Conservation (phyloP, 1,284 basidiomycete genomes). For the Chalciporus sp. region DNA sequence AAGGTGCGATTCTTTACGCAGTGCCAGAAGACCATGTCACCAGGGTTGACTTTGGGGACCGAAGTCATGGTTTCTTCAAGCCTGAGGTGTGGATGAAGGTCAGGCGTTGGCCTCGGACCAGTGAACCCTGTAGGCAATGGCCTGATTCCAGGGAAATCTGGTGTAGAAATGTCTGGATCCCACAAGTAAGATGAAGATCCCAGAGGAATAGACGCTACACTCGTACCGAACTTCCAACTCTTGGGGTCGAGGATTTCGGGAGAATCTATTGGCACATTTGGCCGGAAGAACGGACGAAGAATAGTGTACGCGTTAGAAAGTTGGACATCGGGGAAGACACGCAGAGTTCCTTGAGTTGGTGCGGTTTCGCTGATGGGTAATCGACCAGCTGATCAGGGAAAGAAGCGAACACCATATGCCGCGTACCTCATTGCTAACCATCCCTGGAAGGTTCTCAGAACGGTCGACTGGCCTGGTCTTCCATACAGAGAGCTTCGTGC, state of each 20-base stretch:
- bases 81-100: conserved; percentile 66
- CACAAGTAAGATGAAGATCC: no score
- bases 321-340: conserved; percentile 75
- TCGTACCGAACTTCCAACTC: conserved; percentile 79
- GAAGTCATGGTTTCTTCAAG: conserved; percentile 76
- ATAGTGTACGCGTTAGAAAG: conserved; percentile 82
- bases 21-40: conserved; percentile 89
- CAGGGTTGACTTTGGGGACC: conserved; percentile 72
- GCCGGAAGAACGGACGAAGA: conserved; percentile 82
- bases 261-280: conserved; percentile 45
- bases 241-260: conserved; percentile 52
- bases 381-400: not conserved
- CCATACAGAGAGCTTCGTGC: conserved; percentile 65
- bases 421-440: conserved; percentile 67
- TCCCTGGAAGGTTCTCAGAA: conserved; percentile 85
- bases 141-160: conserved; percentile 63
- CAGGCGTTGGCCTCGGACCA: conserved; percentile 55
- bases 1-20: no score
- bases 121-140: conserved; percentile 46
- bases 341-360: conserved; percentile 77
- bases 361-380: conserved; percentile 57
- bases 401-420: not conserved
- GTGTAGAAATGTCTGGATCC: conserved; percentile 50
- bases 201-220: no score
- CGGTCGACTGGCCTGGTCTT: conserved; percentile 58